Conservation (phyloP, 2,329 filamentous ascomycete species). For the Epichloe aotearoae region DNA sequence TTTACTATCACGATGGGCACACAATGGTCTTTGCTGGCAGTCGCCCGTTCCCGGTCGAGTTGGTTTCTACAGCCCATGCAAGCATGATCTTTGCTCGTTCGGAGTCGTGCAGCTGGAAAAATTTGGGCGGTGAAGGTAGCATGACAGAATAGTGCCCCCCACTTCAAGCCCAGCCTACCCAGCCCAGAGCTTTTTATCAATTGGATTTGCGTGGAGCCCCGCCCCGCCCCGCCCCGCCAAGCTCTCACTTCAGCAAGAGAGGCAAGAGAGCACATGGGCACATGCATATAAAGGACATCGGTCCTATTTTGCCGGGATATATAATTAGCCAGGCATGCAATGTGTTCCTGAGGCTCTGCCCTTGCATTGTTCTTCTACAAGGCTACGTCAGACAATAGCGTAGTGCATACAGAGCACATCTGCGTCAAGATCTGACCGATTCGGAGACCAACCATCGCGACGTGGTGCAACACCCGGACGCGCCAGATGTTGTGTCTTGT, state of each 20-base stretch:
- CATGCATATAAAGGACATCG: background rate
- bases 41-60: background rate
- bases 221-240: background rate
- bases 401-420: no score
- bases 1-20: slow-evolving; percentile 6
- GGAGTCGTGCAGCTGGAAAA: slow-evolving; percentile 8
- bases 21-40: background rate
- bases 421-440: no score
- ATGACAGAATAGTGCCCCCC: slow-evolving; percentile 3
- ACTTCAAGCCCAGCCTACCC: background rate
- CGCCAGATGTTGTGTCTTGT: background rate
- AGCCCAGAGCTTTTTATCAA: background rate
- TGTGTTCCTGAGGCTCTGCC: no score
- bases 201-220: background rate
- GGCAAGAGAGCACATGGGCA: background rate
- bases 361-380: background rate
- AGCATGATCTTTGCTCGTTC: background rate
- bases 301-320: no score
- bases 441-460: background rate
- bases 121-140: slow-evolving; percentile 15
- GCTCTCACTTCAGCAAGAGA: background rate
- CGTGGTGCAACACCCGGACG: background rate
- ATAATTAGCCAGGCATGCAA: no score
- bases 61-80: background rate
- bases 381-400: background rate